phyloP scores from a whole-genome alignment of 192 early-diverging fungal species.

The Coemansia sp. region DNA sequence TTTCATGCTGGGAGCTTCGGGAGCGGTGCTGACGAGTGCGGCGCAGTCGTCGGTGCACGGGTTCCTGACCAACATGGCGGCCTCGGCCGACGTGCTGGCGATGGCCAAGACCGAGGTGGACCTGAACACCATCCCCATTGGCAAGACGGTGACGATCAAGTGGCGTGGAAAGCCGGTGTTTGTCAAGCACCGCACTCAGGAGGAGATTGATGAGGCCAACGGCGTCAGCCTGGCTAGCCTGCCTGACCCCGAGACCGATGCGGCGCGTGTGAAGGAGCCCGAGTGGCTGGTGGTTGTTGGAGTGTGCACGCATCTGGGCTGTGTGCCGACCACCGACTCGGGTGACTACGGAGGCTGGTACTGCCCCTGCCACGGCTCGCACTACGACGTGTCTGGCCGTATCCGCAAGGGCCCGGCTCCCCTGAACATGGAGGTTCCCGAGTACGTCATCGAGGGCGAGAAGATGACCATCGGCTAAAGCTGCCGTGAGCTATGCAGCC shows the following conservation, averaged over 20 bases:
- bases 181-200: conserved; percentile 91
- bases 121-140: conserved; percentile 85
- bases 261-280: conserved; percentile 82
- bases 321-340: conserved; percentile 96
- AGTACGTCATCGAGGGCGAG: conserved; percentile 67
- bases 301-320: conserved; percentile 85
- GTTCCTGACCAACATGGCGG: conserved; percentile 79
- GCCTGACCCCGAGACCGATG: conserved; percentile 89
- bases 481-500: too few species aligned
- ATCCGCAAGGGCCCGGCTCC: conserved; percentile 98
- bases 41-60: conserved; percentile 85
- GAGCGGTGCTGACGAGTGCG: conserved; percentile 73
- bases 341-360: conserved; percentile 99
- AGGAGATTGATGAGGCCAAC: conserved; percentile 93
- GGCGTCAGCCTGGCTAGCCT: conserved; percentile 72
- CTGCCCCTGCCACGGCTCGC: conserved; percentile 99
- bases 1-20: conserved; percentile 90
- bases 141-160: conserved; percentile 96
- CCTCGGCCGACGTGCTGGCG: conserved; percentile 97
- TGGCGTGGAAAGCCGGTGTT: conserved; percentile 99
- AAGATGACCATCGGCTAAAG: conserved; percentile 90
- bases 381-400: conserved; percentile 98
- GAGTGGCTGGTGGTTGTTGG: conserved; percentile 98
- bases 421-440: conserved; percentile 95
- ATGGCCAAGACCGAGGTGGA: conserved; percentile 98